These are phyloP conservation scores for Sutorius australiensis DNA, from an alignment of 768 basidiomycete genomes.

Conservation along the genomic window DNA sequence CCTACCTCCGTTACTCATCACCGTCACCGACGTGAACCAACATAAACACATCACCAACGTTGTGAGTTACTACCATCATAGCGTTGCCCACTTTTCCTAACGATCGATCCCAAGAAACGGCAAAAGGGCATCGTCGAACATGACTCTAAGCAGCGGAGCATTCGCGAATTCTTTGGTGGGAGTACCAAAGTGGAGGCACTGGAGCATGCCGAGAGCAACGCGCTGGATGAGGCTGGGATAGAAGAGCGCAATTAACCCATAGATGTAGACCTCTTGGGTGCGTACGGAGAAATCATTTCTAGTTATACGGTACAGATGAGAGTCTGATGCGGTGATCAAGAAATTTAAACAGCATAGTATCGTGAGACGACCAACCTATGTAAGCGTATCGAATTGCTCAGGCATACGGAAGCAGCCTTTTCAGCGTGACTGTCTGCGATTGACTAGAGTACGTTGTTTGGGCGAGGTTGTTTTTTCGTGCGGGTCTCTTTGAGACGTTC, in stretches of 20 bases:
- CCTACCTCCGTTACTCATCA: conserved; percentile 36
- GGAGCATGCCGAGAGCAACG: conserved; percentile 25
- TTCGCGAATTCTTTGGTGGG: conserved; percentile 68
- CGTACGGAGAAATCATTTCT: neutral
- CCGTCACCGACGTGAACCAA: conserved; percentile 50
- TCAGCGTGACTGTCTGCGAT: conserved; percentile 63
- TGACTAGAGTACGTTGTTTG: conserved; percentile 63
- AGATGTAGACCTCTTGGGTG: neutral
- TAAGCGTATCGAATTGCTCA: conserved; percentile 21
- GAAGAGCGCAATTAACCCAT: conserved; percentile 9
- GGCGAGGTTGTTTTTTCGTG: conserved; percentile 60
- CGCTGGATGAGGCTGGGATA: conserved; percentile 22
- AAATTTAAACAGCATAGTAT: neutral
- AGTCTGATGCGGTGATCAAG: conserved; percentile 8
- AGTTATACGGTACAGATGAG: conserved; percentile 10
- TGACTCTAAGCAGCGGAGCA: conserved; percentile 73
- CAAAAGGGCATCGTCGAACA: conserved; percentile 77
- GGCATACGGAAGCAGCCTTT: conserved; percentile 72
- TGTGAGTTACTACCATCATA: conserved; percentile 38
- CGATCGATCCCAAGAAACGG: conserved; percentile 43
- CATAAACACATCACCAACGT: conserved; percentile 54
- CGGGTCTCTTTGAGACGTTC: conserved; percentile 64
- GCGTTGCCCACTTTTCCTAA: neutral
- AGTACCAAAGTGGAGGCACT: conserved; percentile 9
- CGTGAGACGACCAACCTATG: conserved; percentile 14